Evolutionary conservation across 1,284 basidiomycete species (phyloP).

Genomic region (Filobasidium uniguttulatum): DNA sequence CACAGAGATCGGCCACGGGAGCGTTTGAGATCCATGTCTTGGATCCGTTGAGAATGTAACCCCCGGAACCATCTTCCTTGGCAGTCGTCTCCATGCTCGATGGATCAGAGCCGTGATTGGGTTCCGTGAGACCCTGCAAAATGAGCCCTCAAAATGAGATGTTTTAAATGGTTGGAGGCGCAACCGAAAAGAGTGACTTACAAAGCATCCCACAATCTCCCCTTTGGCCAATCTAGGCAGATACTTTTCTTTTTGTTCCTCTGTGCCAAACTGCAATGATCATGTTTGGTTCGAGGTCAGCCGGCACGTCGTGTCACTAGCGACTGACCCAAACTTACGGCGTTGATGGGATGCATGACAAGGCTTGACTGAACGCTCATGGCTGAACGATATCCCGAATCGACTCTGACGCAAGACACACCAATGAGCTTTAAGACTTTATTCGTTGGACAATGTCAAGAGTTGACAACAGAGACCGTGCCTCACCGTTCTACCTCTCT

Average conservation of each 20-base stretch:
- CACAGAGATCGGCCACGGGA: conserved; percentile 68
- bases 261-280: conserved; percentile 52
- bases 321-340: conserved; percentile 36
- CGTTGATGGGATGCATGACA: conserved; percentile 95
- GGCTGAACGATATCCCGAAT: conserved; percentile 91
- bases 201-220: conserved; percentile 84
- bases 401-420: conserved; percentile 46
- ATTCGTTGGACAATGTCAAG: neutral
- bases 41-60: conserved; percentile 72
- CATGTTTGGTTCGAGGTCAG: neutral
- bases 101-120: conserved; percentile 91
- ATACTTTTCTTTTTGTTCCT: conserved; percentile 82
- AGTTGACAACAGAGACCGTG: too few relatives aligned
- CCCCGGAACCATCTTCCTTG: conserved; percentile 56
- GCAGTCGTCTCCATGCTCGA: conserved; percentile 88
- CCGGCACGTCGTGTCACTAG: neutral
- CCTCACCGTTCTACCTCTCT: conserved; percentile 76
- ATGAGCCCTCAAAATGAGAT: neutral
- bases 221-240: conserved; percentile 74
- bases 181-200: conserved; percentile 42
- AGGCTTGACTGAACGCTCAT: conserved; percentile 77
- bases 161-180: neutral
- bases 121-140: conserved; percentile 77
- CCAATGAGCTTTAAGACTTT: neutral
- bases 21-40: conserved; percentile 97